These are phyloP conservation scores for Acacia confusa DNA, from an alignment of 306 rosid species.

Conservation along the genomic window DNA sequence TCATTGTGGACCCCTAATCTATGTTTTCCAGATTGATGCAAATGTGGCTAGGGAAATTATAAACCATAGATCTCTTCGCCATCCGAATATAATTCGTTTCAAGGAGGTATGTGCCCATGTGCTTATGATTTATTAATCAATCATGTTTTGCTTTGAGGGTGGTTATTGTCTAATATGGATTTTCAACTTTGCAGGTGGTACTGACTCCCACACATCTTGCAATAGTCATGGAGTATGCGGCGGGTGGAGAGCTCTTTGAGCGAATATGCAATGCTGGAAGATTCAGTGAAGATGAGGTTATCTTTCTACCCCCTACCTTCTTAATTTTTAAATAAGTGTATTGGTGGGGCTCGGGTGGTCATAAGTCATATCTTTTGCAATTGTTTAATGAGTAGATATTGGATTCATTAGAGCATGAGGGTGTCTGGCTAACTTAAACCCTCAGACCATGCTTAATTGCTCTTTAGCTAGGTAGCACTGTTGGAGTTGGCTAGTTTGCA, in stretches of 20 bases:
- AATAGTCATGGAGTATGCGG: slow-evolving; percentile 90
- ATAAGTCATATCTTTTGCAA: neutral
- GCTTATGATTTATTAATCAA: neutral
- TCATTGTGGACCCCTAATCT: neutral
- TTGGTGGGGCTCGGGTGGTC: neutral
- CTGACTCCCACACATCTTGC: slow-evolving; percentile 87
- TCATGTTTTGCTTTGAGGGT: slow-evolving; percentile 11
- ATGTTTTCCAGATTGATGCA: slow-evolving; percentile 64
- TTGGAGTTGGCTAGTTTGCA: neutral
- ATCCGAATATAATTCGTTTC: slow-evolving; percentile 81
- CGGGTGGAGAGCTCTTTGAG: slow-evolving; percentile 87
- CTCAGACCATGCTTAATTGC: neutral
- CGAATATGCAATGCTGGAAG: slow-evolving; percentile 79
- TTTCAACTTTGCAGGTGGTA: slow-evolving; percentile 61
- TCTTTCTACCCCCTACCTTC: neutral
- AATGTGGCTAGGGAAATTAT: slow-evolving; percentile 86
- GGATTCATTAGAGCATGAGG: slow-evolving; percentile 1
- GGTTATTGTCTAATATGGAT: slow-evolving; percentile 18
- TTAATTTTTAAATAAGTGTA: neutral
- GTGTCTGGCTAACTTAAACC: slow-evolving; percentile 1
- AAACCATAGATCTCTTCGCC: slow-evolving; percentile 79
- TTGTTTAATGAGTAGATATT: slow-evolving; percentile 25
- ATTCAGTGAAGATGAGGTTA: slow-evolving; percentile 86
- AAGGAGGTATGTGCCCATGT: slow-evolving; percentile 52
- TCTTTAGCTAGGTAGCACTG: neutral